Evolutionary conservation across 805 yeast genomes (phyloP).

Genomic region (Clavispora asparagi): DNA sequence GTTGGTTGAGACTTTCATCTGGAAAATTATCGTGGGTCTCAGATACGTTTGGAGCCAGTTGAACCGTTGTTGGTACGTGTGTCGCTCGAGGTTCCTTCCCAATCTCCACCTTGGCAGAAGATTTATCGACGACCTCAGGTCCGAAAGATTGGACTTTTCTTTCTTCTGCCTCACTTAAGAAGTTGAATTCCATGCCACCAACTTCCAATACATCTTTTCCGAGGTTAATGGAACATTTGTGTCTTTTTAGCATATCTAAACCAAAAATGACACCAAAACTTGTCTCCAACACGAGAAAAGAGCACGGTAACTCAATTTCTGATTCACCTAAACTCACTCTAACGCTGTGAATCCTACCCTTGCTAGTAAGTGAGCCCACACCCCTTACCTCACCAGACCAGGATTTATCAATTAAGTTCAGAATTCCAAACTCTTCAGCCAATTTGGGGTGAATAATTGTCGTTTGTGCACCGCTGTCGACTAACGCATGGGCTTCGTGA

Average conservation of each 20-base stretch:
- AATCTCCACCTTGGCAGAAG: conserved; percentile 5
- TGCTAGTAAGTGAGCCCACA: conserved; percentile 74
- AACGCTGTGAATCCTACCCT: conserved; percentile 85
- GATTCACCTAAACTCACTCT: conserved; percentile 71
- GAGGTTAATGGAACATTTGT: conserved; percentile 78
- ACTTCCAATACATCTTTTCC: conserved; percentile 58
- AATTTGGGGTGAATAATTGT: conserved; percentile 77
- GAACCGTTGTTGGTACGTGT: background rate
- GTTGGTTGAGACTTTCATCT: conserved; percentile 23
- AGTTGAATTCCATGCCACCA: conserved; percentile 68
- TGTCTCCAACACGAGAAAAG: conserved; percentile 51
- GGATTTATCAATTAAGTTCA: conserved; percentile 71
- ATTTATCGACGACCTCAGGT: conserved; percentile 2
- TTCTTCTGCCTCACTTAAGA: conserved; percentile 70
- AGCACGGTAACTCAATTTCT: conserved; percentile 34
- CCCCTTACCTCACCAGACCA: conserved; percentile 84
- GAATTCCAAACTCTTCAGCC: conserved; percentile 67
- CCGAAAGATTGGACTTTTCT: conserved; percentile 12
- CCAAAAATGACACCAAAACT: conserved; percentile 77
- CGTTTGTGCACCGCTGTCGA: conserved; percentile 93
- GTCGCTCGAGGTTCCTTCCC: conserved; percentile 2
- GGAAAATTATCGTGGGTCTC: background rate
- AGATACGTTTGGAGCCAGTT: background rate
- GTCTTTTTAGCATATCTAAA: conserved; percentile 83
- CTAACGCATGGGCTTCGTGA: conserved; percentile 79